Evolutionary conservation across 2,329 filamentous ascomycete species (phyloP).

Genomic region (Grosmannia penicillata): DNA sequence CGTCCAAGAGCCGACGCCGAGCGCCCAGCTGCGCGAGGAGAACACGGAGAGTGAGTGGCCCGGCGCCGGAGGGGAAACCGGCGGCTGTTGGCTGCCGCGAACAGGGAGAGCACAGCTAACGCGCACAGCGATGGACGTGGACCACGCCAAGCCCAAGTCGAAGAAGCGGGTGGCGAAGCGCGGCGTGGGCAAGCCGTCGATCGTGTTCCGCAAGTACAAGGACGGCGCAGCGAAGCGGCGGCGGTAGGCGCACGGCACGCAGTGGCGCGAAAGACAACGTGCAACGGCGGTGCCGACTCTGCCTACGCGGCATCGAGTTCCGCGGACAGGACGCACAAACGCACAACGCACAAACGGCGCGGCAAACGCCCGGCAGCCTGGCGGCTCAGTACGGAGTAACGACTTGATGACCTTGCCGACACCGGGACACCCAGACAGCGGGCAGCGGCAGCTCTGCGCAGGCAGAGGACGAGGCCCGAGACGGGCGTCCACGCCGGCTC

Average conservation of each 20-base stretch:
- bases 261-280: not conserved
- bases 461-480: too few relatives aligned
- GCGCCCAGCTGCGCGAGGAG: slow-evolving; percentile 8
- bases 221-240: slow-evolving; percentile 32
- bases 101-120: not conserved
- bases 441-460: not conserved
- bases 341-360: too few relatives aligned
- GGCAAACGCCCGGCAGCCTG: too few relatives aligned
- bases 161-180: slow-evolving; percentile 42
- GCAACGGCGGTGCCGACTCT: too few relatives aligned
- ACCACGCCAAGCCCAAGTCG: slow-evolving; percentile 26
- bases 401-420: slow-evolving; percentile 2
- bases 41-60: slow-evolving; percentile 4
- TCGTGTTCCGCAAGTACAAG: slow-evolving; percentile 45
- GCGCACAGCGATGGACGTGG: slow-evolving; percentile 40
- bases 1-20: slow-evolving; percentile 5
- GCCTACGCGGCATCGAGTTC: too few relatives aligned
- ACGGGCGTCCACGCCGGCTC: too few relatives aligned
- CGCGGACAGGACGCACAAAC: too few relatives aligned
- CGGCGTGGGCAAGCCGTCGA: slow-evolving; percentile 37
- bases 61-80: too few relatives aligned
- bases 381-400: too few relatives aligned
- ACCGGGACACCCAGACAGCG: too few relatives aligned
- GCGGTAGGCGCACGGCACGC: slow-evolving; percentile 5
- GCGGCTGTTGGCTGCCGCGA: not conserved